Conservation (phyloP, 371 early-diverging fungal genomes). For the Circinella umbellata region DNA sequence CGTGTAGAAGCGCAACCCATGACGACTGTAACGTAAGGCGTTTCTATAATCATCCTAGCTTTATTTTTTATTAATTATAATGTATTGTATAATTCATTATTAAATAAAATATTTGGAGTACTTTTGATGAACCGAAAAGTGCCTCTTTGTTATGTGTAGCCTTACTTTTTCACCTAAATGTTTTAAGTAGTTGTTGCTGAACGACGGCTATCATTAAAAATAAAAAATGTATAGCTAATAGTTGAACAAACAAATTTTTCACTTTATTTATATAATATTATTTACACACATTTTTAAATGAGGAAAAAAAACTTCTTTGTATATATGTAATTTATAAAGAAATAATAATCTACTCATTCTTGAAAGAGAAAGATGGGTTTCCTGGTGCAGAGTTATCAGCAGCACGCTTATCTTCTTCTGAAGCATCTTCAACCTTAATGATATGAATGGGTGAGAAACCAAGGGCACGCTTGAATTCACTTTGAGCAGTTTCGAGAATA, state of each 20-base stretch:
- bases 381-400: slow-evolving; percentile 73
- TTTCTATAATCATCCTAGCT: no score
- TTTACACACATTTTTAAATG: background rate
- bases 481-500: slow-evolving; percentile 58
- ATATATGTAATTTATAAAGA: slow-evolving; percentile 1
- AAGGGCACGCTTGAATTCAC: slow-evolving; percentile 59
- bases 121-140: no score
- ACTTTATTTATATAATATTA: background rate
- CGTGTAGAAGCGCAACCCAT: no score
- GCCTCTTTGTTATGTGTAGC: no score
- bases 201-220: no score
- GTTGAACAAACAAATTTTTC: background rate
- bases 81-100: no score
- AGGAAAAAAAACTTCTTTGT: background rate
- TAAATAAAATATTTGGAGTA: no score
- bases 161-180: no score
- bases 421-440: slow-evolving; percentile 46
- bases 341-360: slow-evolving; percentile 38
- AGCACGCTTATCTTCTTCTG: slow-evolving; percentile 56
- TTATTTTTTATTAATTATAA: no score
- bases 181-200: no score
- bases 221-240: background rate
- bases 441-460: slow-evolving; percentile 47
- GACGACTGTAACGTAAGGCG: no score
- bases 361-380: slow-evolving; percentile 62